A percentile compares a stretch with the other conserved stretches of the same genome.
phyloP scores from a whole-genome alignment of 192 early-diverging fungal species.

The Entomortierella chlamydospora region DNA sequence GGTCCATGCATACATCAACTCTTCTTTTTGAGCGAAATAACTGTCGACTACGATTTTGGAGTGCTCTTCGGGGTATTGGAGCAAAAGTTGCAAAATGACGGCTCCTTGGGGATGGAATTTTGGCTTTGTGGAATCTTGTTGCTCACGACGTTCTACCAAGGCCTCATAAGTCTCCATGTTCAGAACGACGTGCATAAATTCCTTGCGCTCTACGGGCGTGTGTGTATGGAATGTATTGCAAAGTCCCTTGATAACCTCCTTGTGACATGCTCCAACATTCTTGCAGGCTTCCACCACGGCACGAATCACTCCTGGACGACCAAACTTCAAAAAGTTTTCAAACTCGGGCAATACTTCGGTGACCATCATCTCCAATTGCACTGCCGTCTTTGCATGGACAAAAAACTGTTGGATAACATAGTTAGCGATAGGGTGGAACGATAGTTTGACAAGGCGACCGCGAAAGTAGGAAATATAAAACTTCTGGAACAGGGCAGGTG shows the following conservation, averaged over 20 bases:
- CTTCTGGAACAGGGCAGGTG: slow-evolving; percentile 65
- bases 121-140: slow-evolving; percentile 58
- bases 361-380: slow-evolving; percentile 74
- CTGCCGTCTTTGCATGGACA: slow-evolving; percentile 65
- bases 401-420: slow-evolving; percentile 88
- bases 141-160: slow-evolving; percentile 35
- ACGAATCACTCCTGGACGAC: slow-evolving; percentile 79
- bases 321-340: slow-evolving; percentile 68
- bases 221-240: slow-evolving; percentile 65
- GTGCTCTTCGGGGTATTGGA: slow-evolving; percentile 70
- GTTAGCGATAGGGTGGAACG: slow-evolving; percentile 78
- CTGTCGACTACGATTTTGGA: slow-evolving; percentile 71
- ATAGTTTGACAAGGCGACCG: slow-evolving; percentile 68
- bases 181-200: slow-evolving; percentile 70
- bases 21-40: slow-evolving; percentile 66
- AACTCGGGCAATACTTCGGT: slow-evolving; percentile 68
- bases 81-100: slow-evolving; percentile 72
- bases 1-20: slow-evolving; percentile 66
- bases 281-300: slow-evolving; percentile 74
- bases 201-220: slow-evolving; percentile 60
- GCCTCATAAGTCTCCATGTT: slow-evolving; percentile 69
- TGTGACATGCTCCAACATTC: slow-evolving; percentile 66
- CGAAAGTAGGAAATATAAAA: slow-evolving; percentile 77
- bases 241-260: slow-evolving; percentile 68
- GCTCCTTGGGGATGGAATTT: slow-evolving; percentile 75